Base-by-base conservation (phyloP, 139 green algal species). In the Coelastrella sp. region DNA sequence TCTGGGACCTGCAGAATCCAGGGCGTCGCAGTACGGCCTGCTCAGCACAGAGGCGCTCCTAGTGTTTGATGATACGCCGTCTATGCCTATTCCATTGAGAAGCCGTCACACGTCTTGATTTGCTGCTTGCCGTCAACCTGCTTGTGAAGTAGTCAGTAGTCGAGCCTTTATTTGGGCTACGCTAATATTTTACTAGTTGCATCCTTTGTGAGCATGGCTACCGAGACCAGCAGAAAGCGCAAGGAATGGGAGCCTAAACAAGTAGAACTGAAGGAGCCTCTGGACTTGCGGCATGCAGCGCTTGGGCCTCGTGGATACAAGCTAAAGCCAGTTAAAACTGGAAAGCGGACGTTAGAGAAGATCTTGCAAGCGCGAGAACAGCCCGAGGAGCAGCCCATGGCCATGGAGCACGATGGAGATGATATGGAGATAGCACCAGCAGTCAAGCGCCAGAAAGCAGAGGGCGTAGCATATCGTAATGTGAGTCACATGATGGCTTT, bases 291-390 rank as follows among this genome's bases (percentile, higher is more conserved):
- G 19, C 54, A 87, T 56, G 88, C 88, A n/a, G 71, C 73, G 7
- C 20, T 93, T 47, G 91, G 91, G 0, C 91, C 91, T 4, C 87
- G 91, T n/a, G 91, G 91, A 17, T 93, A 91, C 88, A 93, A 93
- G 73, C 59, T 91, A 10, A 90, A 83, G 59, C 82, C 89, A 6
- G 47, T 89, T 4, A 92, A 90, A 73, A 81, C 2, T 8, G 58
- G 78, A 60, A 90, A 89, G n/a, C 90, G 57, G 65, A 74, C 66
- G 11, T 17, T 65, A 56, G 86, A 82, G 2, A 82, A 78, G 81
- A 17, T 57, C 54, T 66, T 47, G 4, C 23, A 19, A 32, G 88
- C 85, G 60, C 22, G 86, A 17, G 75, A 65, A 4, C 75, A 90
- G 23, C 84, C 20, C 4, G 71, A 77, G 73, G 60, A 92, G 64